phyloP scores from a whole-genome alignment of 2,329 filamentous ascomycete genomes.

The Microsporum canis region DNA sequence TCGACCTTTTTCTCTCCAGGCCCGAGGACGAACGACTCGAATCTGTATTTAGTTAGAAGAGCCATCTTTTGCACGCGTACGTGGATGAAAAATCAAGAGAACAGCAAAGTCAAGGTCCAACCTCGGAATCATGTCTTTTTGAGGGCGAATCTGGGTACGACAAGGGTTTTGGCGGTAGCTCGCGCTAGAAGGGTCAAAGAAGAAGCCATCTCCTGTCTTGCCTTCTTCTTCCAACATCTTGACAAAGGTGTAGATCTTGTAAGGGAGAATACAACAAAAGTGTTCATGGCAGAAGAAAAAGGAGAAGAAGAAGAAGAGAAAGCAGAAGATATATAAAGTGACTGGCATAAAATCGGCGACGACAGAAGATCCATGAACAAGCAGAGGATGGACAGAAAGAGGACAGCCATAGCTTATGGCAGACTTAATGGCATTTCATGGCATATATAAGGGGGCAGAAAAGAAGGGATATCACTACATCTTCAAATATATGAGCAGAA shows the following conservation, averaged over 20 bases:
- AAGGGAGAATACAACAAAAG: background rate
- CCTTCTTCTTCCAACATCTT: background rate
- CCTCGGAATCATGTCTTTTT: slow-evolving; percentile 11
- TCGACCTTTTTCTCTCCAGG: slow-evolving; percentile 91
- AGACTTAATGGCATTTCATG: too few species aligned
- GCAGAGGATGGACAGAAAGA: background rate
- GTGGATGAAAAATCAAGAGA: background rate
- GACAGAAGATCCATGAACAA: background rate
- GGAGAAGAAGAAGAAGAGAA: too few species aligned
- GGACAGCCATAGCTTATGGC: background rate
- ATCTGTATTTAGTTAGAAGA: slow-evolving; percentile 45
- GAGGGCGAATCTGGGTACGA: slow-evolving; percentile 14
- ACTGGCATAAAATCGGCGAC: background rate
- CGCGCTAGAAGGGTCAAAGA: slow-evolving; percentile 12
- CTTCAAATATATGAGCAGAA: background rate
- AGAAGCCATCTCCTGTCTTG: background rate
- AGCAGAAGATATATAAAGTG: background rate
- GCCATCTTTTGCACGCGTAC: too few species aligned
- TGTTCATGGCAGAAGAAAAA: background rate
- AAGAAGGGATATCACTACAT: too few species aligned
- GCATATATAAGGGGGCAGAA: too few species aligned
- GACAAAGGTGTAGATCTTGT: background rate
- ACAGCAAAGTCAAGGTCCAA: slow-evolving; percentile 3
- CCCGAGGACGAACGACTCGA: slow-evolving; percentile 80
- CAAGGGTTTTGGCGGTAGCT: slow-evolving; percentile 15